Base-by-base conservation (phyloP, 257 asterid species). In the Nyctanthes arbortristis region DNA sequence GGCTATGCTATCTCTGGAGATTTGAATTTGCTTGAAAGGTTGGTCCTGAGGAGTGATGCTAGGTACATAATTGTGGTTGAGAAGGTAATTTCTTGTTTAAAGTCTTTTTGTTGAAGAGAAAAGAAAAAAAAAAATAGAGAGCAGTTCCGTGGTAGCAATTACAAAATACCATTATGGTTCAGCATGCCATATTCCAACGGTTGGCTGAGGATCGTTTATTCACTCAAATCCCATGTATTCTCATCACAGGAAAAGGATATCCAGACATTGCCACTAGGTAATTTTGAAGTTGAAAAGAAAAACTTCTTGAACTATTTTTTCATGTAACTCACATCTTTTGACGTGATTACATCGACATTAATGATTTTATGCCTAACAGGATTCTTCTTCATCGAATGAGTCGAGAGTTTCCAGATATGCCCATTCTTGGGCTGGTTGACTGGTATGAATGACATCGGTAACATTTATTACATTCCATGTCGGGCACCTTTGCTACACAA, bases 101-200 rank as follows among this genome's bases (percentile, higher is more conserved):
- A 32, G 68, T 29, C 9, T 34, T 75, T 30, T 35, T 39, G 11
- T n/a, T n/a, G n/a, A n/a, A n/a, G n/a, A n/a, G n/a, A n/a, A n/a
- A n/a, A n/a, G n/a, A n/a, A n/a, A n/a, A n/a, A 34, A 29, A 10
- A 9, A 18, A 8, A 7, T 2, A 49, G 33, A 54, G 39, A 34
- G 65, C 43, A 34, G 25, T 24, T 54, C 30, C 34, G 29, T 63
- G 68, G 67, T 67, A 63, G 40, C 74, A 55, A 45, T 63, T 32
- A 29, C 75, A 71, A 84, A 71, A 58, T 10, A 24, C 10, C 18
- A 16, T 68, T 45, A 54, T 73, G 36, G 61, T 69, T 66, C 85
- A 93, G 99, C 99, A 93, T 81, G 99, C 99, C 25, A 79, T 91
- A 77, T 91, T 93, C 85, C 99, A 93, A 80, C 84, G 99, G 75